Base-by-base conservation (phyloP, 1,284 basidiomycete species). In the Fomitopsis palustris region DNA sequence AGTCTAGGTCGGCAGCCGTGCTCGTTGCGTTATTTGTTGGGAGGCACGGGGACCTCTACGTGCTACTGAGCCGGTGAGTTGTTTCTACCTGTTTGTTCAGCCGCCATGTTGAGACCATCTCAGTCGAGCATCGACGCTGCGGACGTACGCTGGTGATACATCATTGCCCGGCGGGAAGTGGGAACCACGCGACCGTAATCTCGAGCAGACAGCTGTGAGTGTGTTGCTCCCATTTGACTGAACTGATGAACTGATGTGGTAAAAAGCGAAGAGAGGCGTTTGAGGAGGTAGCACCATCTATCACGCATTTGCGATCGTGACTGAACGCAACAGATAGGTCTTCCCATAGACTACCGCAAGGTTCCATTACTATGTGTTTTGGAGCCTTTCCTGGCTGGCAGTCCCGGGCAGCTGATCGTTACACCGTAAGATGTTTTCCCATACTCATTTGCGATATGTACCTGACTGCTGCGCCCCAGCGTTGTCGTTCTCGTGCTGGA, bases 401-500 rank as follows among this genome's bases (percentile, higher is more conserved):
- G 86, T 60, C 49, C 49, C 5, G 49, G 49, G 2, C 78, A 83
- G 56, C 77, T 89, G 6, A 77, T 94, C 47, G 92, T 95, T 9
- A 93, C 88, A 0, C 92, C 92, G 89, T 93, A 63, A 69, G 88
- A 77, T 8, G 37, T 2, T 29, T 21, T 41, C 9, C 38, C 21
- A 21, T 37, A 31, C 41, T 42, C 47, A 35, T 23, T 19, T 16
- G 42, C 19, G 25, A 23, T n/a, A n/a, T 25, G 47, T 55, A 19
- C 58, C 14, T 33, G 55, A 25, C 10, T 54, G n/a, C n/a, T n/a
- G 3, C 12, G 19, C 19, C 25, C 21, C 65, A 94, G 92, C 4
- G 88, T 95, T 0, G 88, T 95, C 17, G 89, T 93, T 4, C 79
- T 95, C 12, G 85, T 93, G 29, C 80, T 90, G 1, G 91, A 94